Evolutionary conservation across 75 land plant species (phyloP), one percentile per base, ranked within the genome.

Genomic region (Ceratopteris richardii): DNA sequence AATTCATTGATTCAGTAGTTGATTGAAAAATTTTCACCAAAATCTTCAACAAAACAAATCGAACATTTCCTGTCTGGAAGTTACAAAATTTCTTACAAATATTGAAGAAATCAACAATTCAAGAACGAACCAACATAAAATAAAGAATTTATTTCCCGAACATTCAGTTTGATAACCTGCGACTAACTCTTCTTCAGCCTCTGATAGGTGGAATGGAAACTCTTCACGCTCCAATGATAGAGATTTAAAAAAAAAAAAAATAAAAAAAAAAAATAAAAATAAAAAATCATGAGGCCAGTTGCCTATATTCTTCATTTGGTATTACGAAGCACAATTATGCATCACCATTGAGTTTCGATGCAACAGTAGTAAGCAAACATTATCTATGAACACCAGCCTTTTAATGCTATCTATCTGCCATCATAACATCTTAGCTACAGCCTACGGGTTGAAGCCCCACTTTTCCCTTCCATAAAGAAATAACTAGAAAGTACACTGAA

Each of bases 91-190:
- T 2, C n/a, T 54, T n/a, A 17, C 56, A 54, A 54, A 54, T 30
- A 22, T 2, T 54, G 56, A 54, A 2, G 56, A 54, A 27, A 16
- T 27, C 11, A 54, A 17, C 11, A 23, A 54, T 54, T 54, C 23
- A 23, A 25, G 31, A 24, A 16, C 2, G 56, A 54, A 54, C 31
- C 56, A 54, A 22, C 31, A 54, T 54, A 54, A 30, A 54, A 54
- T 54, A 54, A 30, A 2, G 16, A 54, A 54, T 54, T 54, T 54
- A 24, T 24, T 54, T 28, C 56, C 16, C 23, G 56, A 54, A 30
- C 23, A 54, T 30, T 54, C 56, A 24, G 23, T 54, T 54, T 54
- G 56, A 22, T 54, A 54, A 54, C 56, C 26, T 5, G 23, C 56
- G 6, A 54, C 31, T 30, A 54, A 54, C 24, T 54, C 56, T 22